phyloP scores from a whole-genome alignment of 805 yeast species.

The Saccharomycopsis sp. region DNA sequence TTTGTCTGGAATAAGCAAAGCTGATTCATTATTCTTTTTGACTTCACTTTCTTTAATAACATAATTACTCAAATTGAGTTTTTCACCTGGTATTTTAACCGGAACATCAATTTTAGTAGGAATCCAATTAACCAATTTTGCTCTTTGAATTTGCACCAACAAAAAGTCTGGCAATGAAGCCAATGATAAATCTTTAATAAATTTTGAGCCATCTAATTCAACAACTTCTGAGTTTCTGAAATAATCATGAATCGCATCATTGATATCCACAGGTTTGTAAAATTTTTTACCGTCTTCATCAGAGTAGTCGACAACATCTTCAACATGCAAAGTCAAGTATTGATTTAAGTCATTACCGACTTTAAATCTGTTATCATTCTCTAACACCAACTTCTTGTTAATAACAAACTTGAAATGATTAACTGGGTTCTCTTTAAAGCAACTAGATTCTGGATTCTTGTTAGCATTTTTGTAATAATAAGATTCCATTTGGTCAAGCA shows the following conservation, averaged over 20 bases:
- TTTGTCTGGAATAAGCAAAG: constrained; percentile 32
- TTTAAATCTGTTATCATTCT: constrained; percentile 41
- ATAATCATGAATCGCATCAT: constrained; percentile 42
- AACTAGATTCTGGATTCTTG: constrained; percentile 19
- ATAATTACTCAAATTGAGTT: constrained; percentile 39
- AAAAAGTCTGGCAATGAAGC: constrained; percentile 64
- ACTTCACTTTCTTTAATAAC: background rate
- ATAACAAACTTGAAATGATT: constrained; percentile 56
- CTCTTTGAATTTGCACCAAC: constrained; percentile 69
- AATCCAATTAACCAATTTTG: constrained; percentile 81
- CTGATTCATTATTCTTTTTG: constrained; percentile 29
- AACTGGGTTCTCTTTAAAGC: constrained; percentile 35
- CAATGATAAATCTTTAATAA: constrained; percentile 32
- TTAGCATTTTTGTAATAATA: constrained; percentile 29
- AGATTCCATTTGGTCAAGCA: constrained; percentile 56
- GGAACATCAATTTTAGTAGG: constrained; percentile 80
- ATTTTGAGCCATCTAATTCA: constrained; percentile 54
- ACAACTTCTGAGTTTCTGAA: constrained; percentile 47
- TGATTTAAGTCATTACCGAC: constrained; percentile 52
- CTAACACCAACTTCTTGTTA: constrained; percentile 56
- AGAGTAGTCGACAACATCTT: constrained; percentile 32
- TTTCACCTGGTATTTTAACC: constrained; percentile 40
- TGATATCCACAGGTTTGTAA: constrained; percentile 37
- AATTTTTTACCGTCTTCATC: constrained; percentile 38
- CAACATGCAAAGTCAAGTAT: constrained; percentile 54